Percentiles rank a stretch among this genome's conserved stretches.
These are phyloP conservation scores for Salvia rosmarinus DNA, from an alignment of 257 asterid genomes.

Conservation along the genomic window DNA sequence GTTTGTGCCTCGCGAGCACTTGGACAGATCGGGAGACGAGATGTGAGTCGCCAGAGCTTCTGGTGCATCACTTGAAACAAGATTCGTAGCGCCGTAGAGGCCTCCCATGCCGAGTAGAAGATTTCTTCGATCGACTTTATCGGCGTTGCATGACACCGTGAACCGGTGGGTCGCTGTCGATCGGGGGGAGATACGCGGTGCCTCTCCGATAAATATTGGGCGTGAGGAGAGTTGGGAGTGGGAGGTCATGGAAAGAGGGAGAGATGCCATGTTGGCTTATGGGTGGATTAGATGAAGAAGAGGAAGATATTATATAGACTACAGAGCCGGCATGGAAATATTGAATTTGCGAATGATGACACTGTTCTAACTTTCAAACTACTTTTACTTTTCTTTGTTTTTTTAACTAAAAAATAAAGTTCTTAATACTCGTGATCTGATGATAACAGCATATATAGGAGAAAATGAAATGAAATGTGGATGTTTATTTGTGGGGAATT, in stretches of 20 bases:
- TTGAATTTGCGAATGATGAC: too few species aligned
- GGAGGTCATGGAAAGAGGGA: not conserved
- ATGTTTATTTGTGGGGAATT: too few species aligned
- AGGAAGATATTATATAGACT: not conserved
- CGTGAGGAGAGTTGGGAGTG: not conserved
- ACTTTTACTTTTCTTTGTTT: too few species aligned
- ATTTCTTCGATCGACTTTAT: slow-evolving; percentile 44
- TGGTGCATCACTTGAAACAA: slow-evolving; percentile 21
- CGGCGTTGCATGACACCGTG: slow-evolving; percentile 4
- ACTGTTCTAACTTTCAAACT: too few species aligned
- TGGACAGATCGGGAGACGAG: slow-evolving; percentile 33
- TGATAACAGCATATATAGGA: too few species aligned
- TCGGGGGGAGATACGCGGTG: not conserved
- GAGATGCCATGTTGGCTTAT: not conserved
- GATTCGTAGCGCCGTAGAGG: slow-evolving; percentile 41
- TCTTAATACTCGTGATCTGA: too few species aligned
- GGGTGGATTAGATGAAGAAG: not conserved
- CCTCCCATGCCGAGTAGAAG: slow-evolving; percentile 48
- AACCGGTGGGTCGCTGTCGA: not conserved
- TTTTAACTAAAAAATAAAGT: too few species aligned
- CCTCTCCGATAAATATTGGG: not conserved
- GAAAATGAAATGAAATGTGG: too few species aligned
- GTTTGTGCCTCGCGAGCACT: slow-evolving; percentile 29
- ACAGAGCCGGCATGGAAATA: too few species aligned
- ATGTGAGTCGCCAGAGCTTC: slow-evolving; percentile 33